Evolutionary conservation across 768 basidiomycete genomes (phyloP), one percentile per base, ranked within the genome.

Genomic region (Peribolospora kevripleyi): DNA sequence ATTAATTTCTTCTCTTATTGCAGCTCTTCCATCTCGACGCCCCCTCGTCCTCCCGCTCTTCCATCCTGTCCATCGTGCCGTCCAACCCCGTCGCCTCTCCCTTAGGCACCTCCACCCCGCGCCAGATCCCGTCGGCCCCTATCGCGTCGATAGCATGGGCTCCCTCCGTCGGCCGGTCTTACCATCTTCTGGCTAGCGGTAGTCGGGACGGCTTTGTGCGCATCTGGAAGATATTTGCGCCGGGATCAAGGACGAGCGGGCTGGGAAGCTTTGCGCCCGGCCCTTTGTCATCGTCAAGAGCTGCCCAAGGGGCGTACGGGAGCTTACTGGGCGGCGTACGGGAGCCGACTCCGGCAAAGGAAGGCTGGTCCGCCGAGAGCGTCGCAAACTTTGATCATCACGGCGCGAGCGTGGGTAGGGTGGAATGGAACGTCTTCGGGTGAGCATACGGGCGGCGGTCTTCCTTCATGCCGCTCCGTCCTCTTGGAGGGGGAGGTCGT

Each of bases 391-490:
- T 90, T 64, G 81, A 82, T 63, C 41, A 13, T 55, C 36, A 43
- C n/a, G 36, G 40, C 14, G 3, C 37, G 50, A 46, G 63, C 53
- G 67, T 62, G 0, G 56, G 58, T 36, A 65, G 64, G 61, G 88
- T 98, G 0, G 88, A 90, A 65, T 95, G 91, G 86, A 91, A 91
- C 65, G 78, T 88, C 51, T 83, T 80, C 42, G 83, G 83, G 81
- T 84, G 67, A 25, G 25, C 25, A 25, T 25, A 25, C 25, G 25
- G 25, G 25, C 25, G 25, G 25, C 25, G 25, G 25, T 25, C 25
- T 25, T 25, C 25, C 25, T 25, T 25, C 25, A 25, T 25, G 25
- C 25, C 61, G 57, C 45, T 40, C 9, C 40, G 46, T 42, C 43
- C 36, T 7, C 10, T 6, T 36, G 5, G 6, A 4, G 8, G 8